Base-by-base conservation (phyloP, 1,284 basidiomycete genomes). In the Cryptococcus sp. region DNA sequence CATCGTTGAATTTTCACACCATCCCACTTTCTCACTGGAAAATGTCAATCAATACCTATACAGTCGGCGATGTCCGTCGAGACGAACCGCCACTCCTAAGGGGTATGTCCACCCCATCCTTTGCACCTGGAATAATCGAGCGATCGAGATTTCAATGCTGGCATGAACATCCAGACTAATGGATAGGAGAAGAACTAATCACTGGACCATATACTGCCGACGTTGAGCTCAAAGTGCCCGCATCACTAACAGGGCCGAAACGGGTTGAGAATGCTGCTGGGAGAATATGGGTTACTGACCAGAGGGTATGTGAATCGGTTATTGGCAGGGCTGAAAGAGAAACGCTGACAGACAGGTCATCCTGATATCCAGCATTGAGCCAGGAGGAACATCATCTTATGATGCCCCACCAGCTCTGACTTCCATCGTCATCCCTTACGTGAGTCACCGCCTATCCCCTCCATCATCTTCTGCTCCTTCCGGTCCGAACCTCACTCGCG, bases 231-330 rank as follows among this genome's bases (percentile, higher is more conserved):
- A 52, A 56, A 3, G 55, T 74, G 9, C 72, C 72, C 1, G 60
- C 72, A 2, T 71, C 70, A 0, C 63, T 67, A 10, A 51, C 59
- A 45, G 72, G 72, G 1, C 72, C 72, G 2, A 72, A 72, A 46
- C 55, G 68, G 37, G 64, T 49, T 3, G 70, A 70, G 28, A 43
- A 16, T 9, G 55, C 62, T 1, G 61, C 59, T 45, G 72, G 72
- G 1, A 42, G 54, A 14, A 25, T 72, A 23, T 74, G 66, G 65
- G 56, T 72, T 32, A 72, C 70, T 2, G 66, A 71, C 50, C 58
- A 68, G 44, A 49, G 72, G 13, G 70, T 74, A 41, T 49, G 68
- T 60, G 5, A 23, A 0, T 24, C 18, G 16, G 16, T 44, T 31
- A 24, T 41, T 21, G 42, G 36, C 13, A 36, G 25, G 14, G 3